Evolutionary conservation across 805 yeast genomes (phyloP), one percentile per base, ranked within the genome.

Genomic region (Candida silvicultrix): DNA sequence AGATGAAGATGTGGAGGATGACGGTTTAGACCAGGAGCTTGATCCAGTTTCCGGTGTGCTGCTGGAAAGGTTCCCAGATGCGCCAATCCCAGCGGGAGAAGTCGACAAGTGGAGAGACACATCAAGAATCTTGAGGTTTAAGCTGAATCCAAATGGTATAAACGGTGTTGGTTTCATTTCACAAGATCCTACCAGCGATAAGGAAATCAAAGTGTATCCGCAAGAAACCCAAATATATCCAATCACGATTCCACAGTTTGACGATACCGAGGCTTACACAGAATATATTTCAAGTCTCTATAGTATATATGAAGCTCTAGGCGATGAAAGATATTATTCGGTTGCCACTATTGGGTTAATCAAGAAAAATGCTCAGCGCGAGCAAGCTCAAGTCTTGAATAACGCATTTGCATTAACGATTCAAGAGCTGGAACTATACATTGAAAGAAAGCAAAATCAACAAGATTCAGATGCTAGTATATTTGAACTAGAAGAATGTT

Each of bases 281-380:
- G 59, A 69, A 11, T 84, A 78, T 51, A 70, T 80, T 36, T 73
- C 73, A 25, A 59, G 68, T 10, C 54, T 78, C 14, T 85, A 75
- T 60, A 76, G 77, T 49, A 66, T 74, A 3, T 73, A 81, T 50
- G 81, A 80, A 51, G 65, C 69, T 2, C 52, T 77, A 22, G 72
- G 78, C 16, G 66, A 68, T n/a, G 68, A 74, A 46, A 66, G 67
- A 43, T 51, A 64, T 23, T 75, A 68, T 51, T 64, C 70, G 19
- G 62, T 64, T 3, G 71, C 71, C 12, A 65, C 71, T 0, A 63
- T 69, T 25, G 75, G 75, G 16, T 55, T 70, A 6, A 62, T 63
- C 43, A 69, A 60, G 54, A 53, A 64, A 28, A 53, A 57, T 39
- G 62, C 61, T 6, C 58, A 55, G 32, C 56, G 61, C 14, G 62